Percentiles rank a stretch among this genome's conserved stretches.
Conservation (phyloP, 1,284 basidiomycete genomes). For the Tranzscheliella williamsii region DNA sequence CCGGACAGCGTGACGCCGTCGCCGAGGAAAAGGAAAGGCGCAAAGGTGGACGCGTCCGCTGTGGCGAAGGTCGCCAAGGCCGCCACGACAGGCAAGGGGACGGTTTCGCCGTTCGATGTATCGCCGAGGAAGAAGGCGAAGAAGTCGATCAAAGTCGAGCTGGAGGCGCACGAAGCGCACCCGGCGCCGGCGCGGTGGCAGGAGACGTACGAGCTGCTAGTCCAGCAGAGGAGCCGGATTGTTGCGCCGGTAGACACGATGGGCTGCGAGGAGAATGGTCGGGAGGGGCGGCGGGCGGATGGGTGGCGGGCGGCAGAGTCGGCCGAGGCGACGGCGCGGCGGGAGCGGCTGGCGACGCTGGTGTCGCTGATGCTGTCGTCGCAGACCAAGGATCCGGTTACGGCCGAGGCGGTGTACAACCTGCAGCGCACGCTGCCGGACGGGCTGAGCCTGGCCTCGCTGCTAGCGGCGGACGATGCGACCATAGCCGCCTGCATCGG, state of each 20-base stretch:
- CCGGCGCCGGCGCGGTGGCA: conserved; percentile 51
- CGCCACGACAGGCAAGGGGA: conserved; percentile 8
- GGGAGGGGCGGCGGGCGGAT: conserved; percentile 43
- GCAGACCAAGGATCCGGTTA: conserved; percentile 73
- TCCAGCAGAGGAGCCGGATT: conserved; percentile 44
- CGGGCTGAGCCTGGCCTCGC: conserved; percentile 73
- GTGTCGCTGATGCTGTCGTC: conserved; percentile 93
- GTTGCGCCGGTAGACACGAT: conserved; percentile 60
- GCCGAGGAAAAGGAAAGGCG: background rate
- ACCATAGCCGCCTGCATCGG: conserved; percentile 74
- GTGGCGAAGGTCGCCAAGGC: conserved; percentile 1
- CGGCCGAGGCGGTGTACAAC: conserved; percentile 77
- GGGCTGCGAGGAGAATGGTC: conserved; percentile 58
- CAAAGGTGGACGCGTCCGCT: too few species aligned
- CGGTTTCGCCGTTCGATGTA: conserved; percentile 23
- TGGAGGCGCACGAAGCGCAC: conserved; percentile 44
- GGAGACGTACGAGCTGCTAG: conserved; percentile 33
- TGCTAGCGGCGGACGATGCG: conserved; percentile 71
- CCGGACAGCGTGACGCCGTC: background rate
- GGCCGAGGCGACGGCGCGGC: conserved; percentile 63
- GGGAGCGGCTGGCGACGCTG: conserved; percentile 78
- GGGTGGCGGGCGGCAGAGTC: conserved; percentile 23
- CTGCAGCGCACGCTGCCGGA: conserved; percentile 76
- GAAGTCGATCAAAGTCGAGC: conserved; percentile 55
- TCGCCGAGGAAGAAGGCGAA: conserved; percentile 43